Conservation (phyloP, 805 yeast genomes). For the Barnettozyma sp. region DNA sequence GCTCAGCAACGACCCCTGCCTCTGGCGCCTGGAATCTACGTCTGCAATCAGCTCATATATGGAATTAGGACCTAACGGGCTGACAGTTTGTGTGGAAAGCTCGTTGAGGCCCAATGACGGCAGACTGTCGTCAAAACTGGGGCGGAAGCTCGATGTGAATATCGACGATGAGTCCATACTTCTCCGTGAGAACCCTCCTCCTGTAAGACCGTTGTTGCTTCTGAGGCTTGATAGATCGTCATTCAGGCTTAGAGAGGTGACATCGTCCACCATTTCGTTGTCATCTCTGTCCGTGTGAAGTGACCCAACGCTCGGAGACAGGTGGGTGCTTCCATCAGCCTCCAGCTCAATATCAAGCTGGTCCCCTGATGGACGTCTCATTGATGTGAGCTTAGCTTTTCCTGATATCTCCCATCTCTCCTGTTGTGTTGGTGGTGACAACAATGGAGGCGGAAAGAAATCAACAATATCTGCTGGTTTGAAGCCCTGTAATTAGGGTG, state of each 20-base stretch:
- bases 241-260: conserved; percentile 24
- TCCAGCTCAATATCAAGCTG: neutral
- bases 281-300: conserved; percentile 13
- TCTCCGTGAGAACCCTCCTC: conserved; percentile 20
- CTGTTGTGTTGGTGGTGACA: neutral
- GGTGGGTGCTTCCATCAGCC: conserved; percentile 4
- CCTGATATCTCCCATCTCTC: neutral
- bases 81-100: conserved; percentile 33
- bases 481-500: too few species aligned
- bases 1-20: conserved; percentile 16
- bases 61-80: conserved; percentile 68
- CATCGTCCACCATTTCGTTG: conserved; percentile 9
- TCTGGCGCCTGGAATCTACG: conserved; percentile 38
- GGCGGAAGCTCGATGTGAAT: conserved; percentile 25
- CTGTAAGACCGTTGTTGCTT: conserved; percentile 13
- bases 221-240: conserved; percentile 29
- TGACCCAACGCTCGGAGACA: conserved; percentile 10
- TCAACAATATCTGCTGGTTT: too few species aligned
- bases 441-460: too few species aligned
- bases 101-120: conserved; percentile 35
- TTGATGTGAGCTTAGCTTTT: neutral
- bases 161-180: conserved; percentile 29
- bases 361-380: neutral
- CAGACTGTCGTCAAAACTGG: conserved; percentile 30
- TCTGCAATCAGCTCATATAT: conserved; percentile 69